Base-by-base conservation (phyloP, 768 basidiomycete genomes). In the Rhizopogon vinicolor region DNA sequence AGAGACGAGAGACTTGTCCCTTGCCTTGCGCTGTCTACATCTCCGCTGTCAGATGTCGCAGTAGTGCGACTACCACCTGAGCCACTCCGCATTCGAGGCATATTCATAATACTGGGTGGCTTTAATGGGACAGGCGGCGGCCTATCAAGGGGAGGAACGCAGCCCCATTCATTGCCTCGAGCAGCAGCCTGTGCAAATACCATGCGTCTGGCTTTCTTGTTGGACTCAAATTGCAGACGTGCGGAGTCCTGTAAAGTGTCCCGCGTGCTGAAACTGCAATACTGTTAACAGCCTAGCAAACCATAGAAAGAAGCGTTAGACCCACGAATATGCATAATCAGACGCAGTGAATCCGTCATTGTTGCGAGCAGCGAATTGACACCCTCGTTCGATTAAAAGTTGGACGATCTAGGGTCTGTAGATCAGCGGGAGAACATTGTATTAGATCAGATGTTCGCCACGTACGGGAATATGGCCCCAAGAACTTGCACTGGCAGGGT, bases 311-410 rank as follows among this genome's bases (percentile, higher is more conserved):
- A 49, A 37, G 35, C 3, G 14, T 12, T 49, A 41, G 44, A 56
- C 62, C 63, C 56, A 64, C 60, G 61, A 60, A 68, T 91, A 97
- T 14, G 94, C 92, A 69, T 95, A 97, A 72, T 98, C 95, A 0
- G 87, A 86, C 9, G 95, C 87, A 9, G 90, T 91, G 68, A 93
- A 97, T 0, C 93, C 93, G 58, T 91, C 85, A 57, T 93, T 93
- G 67, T 98, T 98, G 59, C 87, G 82, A 19, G 86, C 86, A 28
- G 82, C 75, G 67, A 84, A 91, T 63, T 87, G 87, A 63, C 92
- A 95, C 1, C 95, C 93, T 57, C 90, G 79, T 68, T 94, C 91
- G 56, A 98, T 90, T 45, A 98, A 78, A 14, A 93, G 72, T 70
- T 90, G 90, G 6, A 96, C 86, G 43, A 92, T 81, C 83, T 92